A percentile compares a stretch with the other conserved stretches of the same genome.
phyloP scores from a whole-genome alignment of 257 asterid genomes.

The Voacanga thouarsii region DNA sequence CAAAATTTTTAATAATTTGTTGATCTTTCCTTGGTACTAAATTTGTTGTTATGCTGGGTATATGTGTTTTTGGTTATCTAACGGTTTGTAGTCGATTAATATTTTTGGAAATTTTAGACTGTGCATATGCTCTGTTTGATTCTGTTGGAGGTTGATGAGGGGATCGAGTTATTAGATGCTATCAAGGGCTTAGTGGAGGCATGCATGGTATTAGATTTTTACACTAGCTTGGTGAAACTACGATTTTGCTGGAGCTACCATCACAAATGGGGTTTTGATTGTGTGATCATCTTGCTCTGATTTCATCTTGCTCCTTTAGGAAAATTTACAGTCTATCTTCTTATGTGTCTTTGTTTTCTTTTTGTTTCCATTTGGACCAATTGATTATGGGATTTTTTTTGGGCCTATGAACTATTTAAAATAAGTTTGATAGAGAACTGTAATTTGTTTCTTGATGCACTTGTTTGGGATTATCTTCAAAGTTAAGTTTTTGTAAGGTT shows the following conservation, averaged over 20 bases:
- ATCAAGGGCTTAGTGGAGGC: background rate
- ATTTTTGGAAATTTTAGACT: background rate
- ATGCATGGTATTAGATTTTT: background rate
- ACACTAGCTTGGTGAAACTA: background rate
- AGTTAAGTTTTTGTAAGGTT: background rate
- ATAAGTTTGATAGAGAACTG: background rate
- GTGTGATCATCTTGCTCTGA: background rate
- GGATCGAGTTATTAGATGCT: background rate
- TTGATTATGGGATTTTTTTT: background rate
- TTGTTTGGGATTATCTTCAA: background rate
- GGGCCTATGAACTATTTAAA: background rate
- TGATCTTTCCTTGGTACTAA: background rate
- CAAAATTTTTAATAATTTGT: background rate
- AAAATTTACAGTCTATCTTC: background rate
- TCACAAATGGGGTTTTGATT: too few species aligned
- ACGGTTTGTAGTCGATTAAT: too few species aligned
- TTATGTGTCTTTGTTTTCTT: background rate
- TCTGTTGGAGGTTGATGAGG: background rate
- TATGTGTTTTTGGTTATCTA: too few species aligned
- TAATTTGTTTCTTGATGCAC: background rate
- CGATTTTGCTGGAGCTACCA: too few species aligned
- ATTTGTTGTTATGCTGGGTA: too few species aligned
- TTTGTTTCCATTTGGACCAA: background rate
- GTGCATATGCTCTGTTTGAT: background rate
- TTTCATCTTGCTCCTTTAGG: background rate